Conservation (phyloP, 2,329 filamentous ascomycete species). For the Exophiala sp. region DNA sequence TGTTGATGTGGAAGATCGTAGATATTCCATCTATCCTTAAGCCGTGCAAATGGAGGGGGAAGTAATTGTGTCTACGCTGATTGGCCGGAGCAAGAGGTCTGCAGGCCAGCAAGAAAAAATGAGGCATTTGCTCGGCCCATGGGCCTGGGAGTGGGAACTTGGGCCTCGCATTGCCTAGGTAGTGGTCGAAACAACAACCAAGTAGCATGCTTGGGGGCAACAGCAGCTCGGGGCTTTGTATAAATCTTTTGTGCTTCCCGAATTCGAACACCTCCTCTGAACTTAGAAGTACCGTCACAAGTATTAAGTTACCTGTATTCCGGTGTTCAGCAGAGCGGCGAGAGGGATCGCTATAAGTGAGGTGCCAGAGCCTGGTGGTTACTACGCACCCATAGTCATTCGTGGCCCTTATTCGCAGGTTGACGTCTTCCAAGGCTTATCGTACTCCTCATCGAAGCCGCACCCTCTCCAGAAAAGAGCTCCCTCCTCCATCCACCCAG, state of each 20-base stretch:
- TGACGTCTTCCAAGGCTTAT: conserved; percentile 25
- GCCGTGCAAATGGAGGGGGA: background rate
- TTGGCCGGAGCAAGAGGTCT: conserved; percentile 17
- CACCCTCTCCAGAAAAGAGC: conserved; percentile 7
- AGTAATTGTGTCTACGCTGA: conserved; percentile 18
- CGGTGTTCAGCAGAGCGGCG: background rate
- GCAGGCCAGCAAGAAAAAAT: conserved; percentile 23
- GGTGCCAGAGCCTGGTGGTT: conserved; percentile 5
- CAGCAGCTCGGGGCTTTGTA: background rate
- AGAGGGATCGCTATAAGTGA: conserved; percentile 2
- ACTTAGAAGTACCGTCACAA: too few relatives aligned
- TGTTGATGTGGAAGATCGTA: background rate
- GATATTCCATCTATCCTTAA: background rate
- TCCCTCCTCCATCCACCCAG: conserved; percentile 9
- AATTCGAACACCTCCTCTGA: background rate
- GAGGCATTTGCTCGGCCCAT: conserved; percentile 22
- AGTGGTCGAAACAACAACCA: conserved; percentile 1
- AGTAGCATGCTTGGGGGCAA: background rate
- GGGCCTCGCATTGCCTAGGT: conserved; percentile 15
- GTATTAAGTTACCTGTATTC: background rate
- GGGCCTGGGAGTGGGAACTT: conserved; percentile 4
- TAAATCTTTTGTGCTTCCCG: background rate
- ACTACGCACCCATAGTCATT: background rate
- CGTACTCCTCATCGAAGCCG: conserved; percentile 14
- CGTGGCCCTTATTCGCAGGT: conserved; percentile 4